These are phyloP conservation scores for Lanmaoa rubissima DNA, from an alignment of 768 basidiomycete species.

Conservation along the genomic window DNA sequence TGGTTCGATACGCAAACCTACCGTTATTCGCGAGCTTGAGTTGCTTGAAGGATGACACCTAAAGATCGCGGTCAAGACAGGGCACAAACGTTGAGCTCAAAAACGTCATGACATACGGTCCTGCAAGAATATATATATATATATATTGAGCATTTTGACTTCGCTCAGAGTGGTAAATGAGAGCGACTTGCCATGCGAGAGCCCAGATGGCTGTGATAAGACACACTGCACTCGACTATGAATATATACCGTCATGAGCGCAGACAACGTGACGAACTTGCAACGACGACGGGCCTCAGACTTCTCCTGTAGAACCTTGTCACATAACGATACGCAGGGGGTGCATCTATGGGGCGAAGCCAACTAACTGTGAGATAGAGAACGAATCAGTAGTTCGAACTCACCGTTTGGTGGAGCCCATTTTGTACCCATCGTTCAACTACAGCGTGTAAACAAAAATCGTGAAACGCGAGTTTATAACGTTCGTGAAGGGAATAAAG, in stretches of 20 bases:
- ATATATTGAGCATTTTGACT: neutral
- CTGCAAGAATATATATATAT: constrained; percentile 4
- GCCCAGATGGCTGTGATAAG: constrained; percentile 56
- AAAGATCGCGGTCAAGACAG: constrained; percentile 1
- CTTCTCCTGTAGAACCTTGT: constrained; percentile 53
- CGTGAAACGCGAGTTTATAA: neutral
- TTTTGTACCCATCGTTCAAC: constrained; percentile 13
- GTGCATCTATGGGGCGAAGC: constrained; percentile 33
- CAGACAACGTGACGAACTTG: constrained; percentile 35
- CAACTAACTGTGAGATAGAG: neutral
- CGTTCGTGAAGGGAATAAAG: neutral
- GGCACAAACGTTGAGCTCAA: neutral
- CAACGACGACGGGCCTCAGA: constrained; percentile 58
- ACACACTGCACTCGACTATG: constrained; percentile 29
- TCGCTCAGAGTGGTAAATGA: too few relatives aligned
- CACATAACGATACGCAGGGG: constrained; percentile 60
- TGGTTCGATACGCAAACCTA: constrained; percentile 32
- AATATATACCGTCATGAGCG: neutral
- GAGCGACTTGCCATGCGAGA: constrained; percentile 54
- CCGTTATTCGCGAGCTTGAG: constrained; percentile 46
- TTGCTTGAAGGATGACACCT: constrained; percentile 66
- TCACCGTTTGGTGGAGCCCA: constrained; percentile 15
- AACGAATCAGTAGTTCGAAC: neutral
- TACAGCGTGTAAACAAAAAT: neutral
- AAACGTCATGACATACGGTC: constrained; percentile 17